These are phyloP conservation scores for Schizochytrium sp. DNA, from an alignment of 108 stramenopile species.

Conservation along the genomic window DNA sequence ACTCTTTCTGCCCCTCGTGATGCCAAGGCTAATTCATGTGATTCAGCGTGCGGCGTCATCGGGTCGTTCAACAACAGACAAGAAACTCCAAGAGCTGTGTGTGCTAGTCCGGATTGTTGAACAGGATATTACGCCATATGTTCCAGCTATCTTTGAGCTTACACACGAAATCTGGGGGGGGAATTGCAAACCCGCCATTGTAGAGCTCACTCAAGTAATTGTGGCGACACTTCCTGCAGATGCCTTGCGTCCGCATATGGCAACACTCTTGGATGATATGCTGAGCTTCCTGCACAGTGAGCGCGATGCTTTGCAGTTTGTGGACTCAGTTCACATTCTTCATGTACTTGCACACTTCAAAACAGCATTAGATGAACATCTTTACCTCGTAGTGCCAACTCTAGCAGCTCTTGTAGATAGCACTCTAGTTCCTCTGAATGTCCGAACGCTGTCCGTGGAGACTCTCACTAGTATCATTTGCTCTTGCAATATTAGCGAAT, in stretches of 20 bases:
- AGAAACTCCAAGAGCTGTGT: conserved; percentile 86
- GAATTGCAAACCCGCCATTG: background rate
- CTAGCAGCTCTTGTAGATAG: conserved; percentile 16
- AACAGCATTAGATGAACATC: conserved; percentile 49
- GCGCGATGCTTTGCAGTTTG: conserved; percentile 15
- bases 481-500: conserved; percentile 45
- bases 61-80: conserved; percentile 78
- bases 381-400: conserved; percentile 40
- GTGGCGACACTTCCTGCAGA: background rate
- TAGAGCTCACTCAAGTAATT: background rate
- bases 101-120: conserved; percentile 85
- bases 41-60: background rate
- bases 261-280: conserved; percentile 33
- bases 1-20: conserved; percentile 84
- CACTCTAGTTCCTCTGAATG: conserved; percentile 4
- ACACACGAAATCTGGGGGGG: conserved; percentile 73
- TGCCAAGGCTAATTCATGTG: conserved; percentile 85
- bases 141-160: conserved; percentile 89
- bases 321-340: conserved; percentile 1
- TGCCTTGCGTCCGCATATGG: conserved; percentile 12
- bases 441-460: background rate
- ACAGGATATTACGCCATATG: conserved; percentile 87
- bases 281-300: conserved; percentile 42
- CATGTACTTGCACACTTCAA: conserved; percentile 3
- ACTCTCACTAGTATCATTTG: conserved; percentile 17